Conservation (phyloP, 345 rosid species). For the Ceriops decandra region DNA sequence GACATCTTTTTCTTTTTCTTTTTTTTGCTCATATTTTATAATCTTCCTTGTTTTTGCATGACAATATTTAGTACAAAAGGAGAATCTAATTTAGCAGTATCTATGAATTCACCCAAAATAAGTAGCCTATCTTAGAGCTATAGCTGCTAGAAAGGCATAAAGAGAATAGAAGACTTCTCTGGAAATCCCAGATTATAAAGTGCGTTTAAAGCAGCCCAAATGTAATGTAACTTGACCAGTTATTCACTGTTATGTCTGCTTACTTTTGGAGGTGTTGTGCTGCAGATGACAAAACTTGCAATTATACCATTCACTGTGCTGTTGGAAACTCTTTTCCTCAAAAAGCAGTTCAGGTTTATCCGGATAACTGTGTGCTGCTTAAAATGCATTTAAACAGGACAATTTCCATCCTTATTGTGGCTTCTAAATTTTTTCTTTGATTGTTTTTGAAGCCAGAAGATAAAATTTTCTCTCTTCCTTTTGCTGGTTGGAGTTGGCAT, state of each 20-base stretch:
- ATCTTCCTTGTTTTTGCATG: too few species aligned
- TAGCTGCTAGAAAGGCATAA: too few species aligned
- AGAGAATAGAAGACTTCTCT: too few species aligned
- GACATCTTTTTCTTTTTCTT: neutral
- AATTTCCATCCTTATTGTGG: neutral
- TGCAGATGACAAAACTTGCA: constrained; percentile 97
- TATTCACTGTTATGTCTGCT: neutral
- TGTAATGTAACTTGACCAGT: too few species aligned
- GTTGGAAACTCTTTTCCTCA: constrained; percentile 84
- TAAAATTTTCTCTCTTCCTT: constrained; percentile 62
- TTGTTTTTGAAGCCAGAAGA: constrained; percentile 58
- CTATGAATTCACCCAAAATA: too few species aligned
- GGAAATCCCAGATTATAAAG: too few species aligned
- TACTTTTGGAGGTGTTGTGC: neutral
- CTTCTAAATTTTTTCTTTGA: neutral
- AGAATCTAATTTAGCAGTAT: too few species aligned
- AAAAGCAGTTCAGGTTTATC: constrained; percentile 82
- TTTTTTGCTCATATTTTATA: neutral
- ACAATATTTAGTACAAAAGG: too few species aligned
- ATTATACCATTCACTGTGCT: constrained; percentile 96
- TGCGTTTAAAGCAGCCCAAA: too few species aligned
- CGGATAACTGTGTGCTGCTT: neutral
- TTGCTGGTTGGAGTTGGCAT: constrained; percentile 82
- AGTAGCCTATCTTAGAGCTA: too few species aligned
- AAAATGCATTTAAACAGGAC: neutral